Evolutionary conservation across 2,329 filamentous ascomycete genomes (phyloP).

Genomic region (Phaeosphaeriaceae sp.): DNA sequence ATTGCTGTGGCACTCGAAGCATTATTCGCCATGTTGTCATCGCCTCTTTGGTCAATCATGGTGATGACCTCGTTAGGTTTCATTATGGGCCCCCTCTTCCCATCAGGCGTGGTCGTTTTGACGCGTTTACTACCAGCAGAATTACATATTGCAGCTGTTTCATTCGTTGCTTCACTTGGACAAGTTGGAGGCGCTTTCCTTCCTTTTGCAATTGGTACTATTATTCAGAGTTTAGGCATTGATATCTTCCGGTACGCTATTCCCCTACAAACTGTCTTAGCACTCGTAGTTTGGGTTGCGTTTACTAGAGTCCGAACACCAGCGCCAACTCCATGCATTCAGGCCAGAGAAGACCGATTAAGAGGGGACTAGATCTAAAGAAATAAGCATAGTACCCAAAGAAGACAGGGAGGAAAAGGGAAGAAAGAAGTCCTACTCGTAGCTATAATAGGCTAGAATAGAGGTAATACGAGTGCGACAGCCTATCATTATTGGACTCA

Average conservation of each 20-base stretch:
- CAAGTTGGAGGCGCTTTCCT: conserved; percentile 54
- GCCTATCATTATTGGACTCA: too few relatives aligned
- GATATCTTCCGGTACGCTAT: conserved; percentile 46
- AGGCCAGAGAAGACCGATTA: neutral
- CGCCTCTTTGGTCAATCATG: conserved; percentile 33
- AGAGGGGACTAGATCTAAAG: conserved; percentile 1
- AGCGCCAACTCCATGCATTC: neutral
- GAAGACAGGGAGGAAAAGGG: too few relatives aligned
- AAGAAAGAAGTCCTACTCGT: too few relatives aligned
- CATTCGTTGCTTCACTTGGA: conserved; percentile 53
- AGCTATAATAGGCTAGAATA: too few relatives aligned
- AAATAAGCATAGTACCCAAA: too few relatives aligned
- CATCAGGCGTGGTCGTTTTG: conserved; percentile 50
- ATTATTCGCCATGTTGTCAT: conserved; percentile 25
- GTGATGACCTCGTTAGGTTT: conserved; percentile 47
- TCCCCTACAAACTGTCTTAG: conserved; percentile 24
- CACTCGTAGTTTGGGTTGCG: conserved; percentile 31
- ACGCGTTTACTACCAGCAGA: conserved; percentile 47
- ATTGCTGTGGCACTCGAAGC: conserved; percentile 25
- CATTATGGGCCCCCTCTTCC: conserved; percentile 52
- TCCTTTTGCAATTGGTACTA: conserved; percentile 53
- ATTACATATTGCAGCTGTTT: conserved; percentile 53
- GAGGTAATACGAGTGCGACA: too few relatives aligned
- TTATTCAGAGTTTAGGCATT: conserved; percentile 50
- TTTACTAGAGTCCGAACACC: conserved; percentile 14